Base-by-base conservation (phyloP, 2,329 filamentous ascomycete species). In the Colletotrichum liaoningense region DNA sequence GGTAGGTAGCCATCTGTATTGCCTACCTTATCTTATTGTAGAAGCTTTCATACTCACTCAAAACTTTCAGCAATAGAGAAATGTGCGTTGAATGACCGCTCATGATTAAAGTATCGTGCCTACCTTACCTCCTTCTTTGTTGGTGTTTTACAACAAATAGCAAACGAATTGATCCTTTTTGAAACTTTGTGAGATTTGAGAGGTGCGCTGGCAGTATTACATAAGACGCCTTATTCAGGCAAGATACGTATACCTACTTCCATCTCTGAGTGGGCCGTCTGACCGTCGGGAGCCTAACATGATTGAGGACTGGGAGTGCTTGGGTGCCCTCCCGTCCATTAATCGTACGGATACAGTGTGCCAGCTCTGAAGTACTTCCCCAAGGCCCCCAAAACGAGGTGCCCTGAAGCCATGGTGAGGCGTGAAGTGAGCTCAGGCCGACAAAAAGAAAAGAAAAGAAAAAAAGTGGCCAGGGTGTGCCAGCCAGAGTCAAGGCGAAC, bases 391-490 rank as follows among this genome's bases (percentile, higher is more conserved):
- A n/a, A 24, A 33, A 33, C 3, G 3, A 56, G 38, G 11, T 56
- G 52, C 63, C 52, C 33, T 52, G 35, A 57, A 54, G 19, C 24
- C 46, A 26, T 57, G 63, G 56, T 49, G 30, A 63, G 69, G 49
- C 42, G 42, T 11, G 42, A 49, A 22, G 42, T 63, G 52, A 63
- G 57, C 64, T 63, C 28, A 24, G 69, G 64, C 58, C 52, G 52
- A 55, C 16, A 42, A 16, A 55, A 28, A 56, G 16, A 14, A 56
- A n/a, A 49, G 7, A 8, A 22, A 5, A 56, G 22, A 52, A 64
- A 72, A 69, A 69, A 72, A 64, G 65, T 55, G 59, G 60, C 59
- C 65, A 35, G 70, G 59, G 59, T 69, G 66, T 69, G 66, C 59
- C 49, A 38, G 69, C 46, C 64, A 52, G 14, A 55, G 52, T 67